Percentiles rank a stretch among this genome's conserved stretches.
Evolutionary conservation across 2,329 filamentous ascomycete genomes (phyloP).

Genomic region (Albifimbria verrucaria): DNA sequence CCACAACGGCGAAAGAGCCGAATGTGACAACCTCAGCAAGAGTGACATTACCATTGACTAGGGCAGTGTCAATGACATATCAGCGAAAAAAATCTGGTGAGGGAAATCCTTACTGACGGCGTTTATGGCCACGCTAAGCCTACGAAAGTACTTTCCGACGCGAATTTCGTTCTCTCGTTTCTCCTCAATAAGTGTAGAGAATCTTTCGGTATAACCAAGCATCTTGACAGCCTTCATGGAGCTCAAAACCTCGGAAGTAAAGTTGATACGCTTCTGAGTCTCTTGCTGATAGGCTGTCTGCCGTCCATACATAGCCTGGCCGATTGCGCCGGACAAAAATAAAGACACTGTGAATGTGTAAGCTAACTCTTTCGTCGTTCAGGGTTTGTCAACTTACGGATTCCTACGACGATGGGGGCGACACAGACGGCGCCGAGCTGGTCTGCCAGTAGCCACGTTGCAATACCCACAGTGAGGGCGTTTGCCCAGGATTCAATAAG

Average conservation of each 20-base stretch:
- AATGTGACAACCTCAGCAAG: constrained; percentile 26
- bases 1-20: constrained; percentile 24
- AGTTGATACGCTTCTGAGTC: constrained; percentile 29
- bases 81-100: neutral
- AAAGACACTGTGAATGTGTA: constrained; percentile 15
- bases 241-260: constrained; percentile 26
- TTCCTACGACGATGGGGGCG: constrained; percentile 25
- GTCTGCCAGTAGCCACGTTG: constrained; percentile 25
- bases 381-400: constrained; percentile 18
- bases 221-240: constrained; percentile 32
- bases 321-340: constrained; percentile 15
- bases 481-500: constrained; percentile 29
- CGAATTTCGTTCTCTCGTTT: constrained; percentile 22
- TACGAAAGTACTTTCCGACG: constrained; percentile 20
- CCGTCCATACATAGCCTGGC: constrained; percentile 22
- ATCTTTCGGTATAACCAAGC: constrained; percentile 25
- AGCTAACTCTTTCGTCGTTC: neutral
- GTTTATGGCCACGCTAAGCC: constrained; percentile 21
- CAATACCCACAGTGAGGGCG: constrained; percentile 23
- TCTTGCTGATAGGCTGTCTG: constrained; percentile 28
- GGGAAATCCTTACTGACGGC: constrained; percentile 20
- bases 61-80: neutral
- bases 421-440: constrained; percentile 30
- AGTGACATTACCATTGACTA: constrained; percentile 21
- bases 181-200: constrained; percentile 17